Conservation (phyloP, 345 rosid genomes). For the Citrus unshiu region DNA sequence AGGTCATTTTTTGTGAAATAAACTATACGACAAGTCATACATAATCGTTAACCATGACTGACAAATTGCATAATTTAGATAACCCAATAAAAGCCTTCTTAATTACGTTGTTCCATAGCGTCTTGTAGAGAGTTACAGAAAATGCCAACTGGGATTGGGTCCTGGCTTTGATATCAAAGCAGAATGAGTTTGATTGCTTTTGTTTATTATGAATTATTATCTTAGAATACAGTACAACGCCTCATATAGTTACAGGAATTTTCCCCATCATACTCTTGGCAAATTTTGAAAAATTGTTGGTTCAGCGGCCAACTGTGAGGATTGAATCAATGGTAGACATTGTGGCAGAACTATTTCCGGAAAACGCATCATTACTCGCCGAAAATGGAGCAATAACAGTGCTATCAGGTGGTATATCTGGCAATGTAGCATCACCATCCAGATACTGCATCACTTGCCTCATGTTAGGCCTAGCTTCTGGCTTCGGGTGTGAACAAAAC, state of each 20-base stretch:
- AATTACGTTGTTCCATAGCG: too few relatives aligned
- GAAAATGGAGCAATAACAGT: slow-evolving; percentile 5
- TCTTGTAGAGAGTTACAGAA: too few relatives aligned
- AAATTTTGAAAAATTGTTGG: slow-evolving; percentile 10
- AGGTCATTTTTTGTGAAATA: neutral
- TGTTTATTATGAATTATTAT: neutral
- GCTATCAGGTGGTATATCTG: slow-evolving; percentile 1
- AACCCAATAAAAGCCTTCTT: neutral
- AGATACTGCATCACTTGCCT: slow-evolving; percentile 30
- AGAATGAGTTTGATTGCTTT: too few relatives aligned
- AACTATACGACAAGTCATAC: neutral
- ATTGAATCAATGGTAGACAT: slow-evolving; percentile 24
- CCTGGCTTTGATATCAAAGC: neutral
- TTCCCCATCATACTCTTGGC: neutral
- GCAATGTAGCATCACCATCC: slow-evolving; percentile 25
- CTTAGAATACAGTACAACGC: neutral
- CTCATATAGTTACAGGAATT: neutral
- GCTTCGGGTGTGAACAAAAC: slow-evolving; percentile 22
- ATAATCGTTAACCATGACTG: neutral
- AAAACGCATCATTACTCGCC: neutral
- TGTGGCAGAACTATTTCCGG: neutral
- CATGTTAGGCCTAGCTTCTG: slow-evolving; percentile 8
- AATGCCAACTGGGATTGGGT: neutral
- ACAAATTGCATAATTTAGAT: neutral
- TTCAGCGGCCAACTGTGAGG: slow-evolving; percentile 15